Conservation (phyloP, 192 early-diverging fungal species). For the Coemansia guatemalensis region DNA sequence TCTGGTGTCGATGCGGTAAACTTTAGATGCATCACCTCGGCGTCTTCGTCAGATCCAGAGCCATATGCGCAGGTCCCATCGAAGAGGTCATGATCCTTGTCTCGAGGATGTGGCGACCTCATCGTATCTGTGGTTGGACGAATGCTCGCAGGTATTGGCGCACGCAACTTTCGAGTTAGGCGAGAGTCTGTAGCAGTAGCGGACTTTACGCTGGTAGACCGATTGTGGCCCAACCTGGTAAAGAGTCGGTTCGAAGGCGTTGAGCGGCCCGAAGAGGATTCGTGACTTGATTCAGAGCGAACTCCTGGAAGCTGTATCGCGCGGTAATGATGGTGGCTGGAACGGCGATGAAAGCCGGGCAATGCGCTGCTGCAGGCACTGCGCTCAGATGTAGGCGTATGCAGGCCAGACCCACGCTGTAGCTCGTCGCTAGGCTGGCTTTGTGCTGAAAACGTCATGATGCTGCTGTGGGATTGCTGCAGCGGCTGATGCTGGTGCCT, state of each 20-base stretch:
- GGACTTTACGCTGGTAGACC: constrained; percentile 11
- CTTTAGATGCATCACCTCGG: constrained; percentile 5
- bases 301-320: constrained; percentile 9
- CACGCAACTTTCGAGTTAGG: background rate
- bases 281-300: constrained; percentile 15
- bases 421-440: constrained; percentile 6
- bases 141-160: background rate
- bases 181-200: constrained; percentile 1
- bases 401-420: constrained; percentile 3
- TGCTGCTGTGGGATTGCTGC: constrained; percentile 7
- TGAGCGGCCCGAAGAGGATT: constrained; percentile 37
- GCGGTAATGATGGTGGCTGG: no score
- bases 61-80: background rate
- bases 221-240: constrained; percentile 13
- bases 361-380: background rate
- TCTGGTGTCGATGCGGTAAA: constrained; percentile 32
- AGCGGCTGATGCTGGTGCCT: background rate
- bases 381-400: constrained; percentile 9
- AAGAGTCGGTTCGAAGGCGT: constrained; percentile 27
- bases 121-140: no score
- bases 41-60: constrained; percentile 4
- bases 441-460: constrained; percentile 14
- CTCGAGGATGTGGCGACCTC: no score
- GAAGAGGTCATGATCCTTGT: background rate
- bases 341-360: constrained; percentile 5